Base-by-base conservation (phyloP, 2,329 filamentous ascomycete species). In the Pseudogymnoascus pannorum region DNA sequence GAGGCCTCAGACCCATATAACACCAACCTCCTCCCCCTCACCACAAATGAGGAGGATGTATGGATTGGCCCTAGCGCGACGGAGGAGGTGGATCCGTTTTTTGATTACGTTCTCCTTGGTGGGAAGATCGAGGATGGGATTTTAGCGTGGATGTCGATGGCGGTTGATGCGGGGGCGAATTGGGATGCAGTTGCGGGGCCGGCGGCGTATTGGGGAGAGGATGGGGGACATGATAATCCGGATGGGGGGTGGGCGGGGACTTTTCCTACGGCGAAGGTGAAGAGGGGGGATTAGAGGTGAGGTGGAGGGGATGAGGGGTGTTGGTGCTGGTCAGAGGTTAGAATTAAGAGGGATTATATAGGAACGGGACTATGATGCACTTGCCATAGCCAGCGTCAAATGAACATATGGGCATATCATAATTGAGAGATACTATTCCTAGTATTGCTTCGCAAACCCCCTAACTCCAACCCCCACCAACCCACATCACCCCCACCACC, bases 41-140 rank as follows among this genome's bases (percentile, higher is more conserved):
- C 76, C 4, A 71, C 68, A 44, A 85, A 85, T 66, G 72, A 72
- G 4, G 73, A 80, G 0, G 82, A 85, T 66, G 66, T 66, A 20
- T 69, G 63, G 63, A 61, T 62, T 2, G 77, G 81, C 38, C 75
- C 80, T 29, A 69, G 76, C 66, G 76, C 79, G 62, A 77, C 77
- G 14, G 77, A 75, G 29, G 75, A 73, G 4, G 75, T 76, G 54
- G 79, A 82, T 66, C 82, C 81, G 1, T 75, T 83, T 66, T 72
- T 81, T 59, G 76, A 84, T 66, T 83, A 81, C 63, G 75, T 80
- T 6, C 74, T 78, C 9, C 74, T 85, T 2, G 81, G 81, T 1
- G 77, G 82, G 20, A 69, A 72, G 24, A 67, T 79, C 9, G 64
- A 68, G 0, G 78, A 81, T 60, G 79, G 80, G 29, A 64, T 82